These are phyloP conservation scores for Takashimella tepidaria DNA, from an alignment of 1,284 basidiomycete genomes.

Conservation along the genomic window DNA sequence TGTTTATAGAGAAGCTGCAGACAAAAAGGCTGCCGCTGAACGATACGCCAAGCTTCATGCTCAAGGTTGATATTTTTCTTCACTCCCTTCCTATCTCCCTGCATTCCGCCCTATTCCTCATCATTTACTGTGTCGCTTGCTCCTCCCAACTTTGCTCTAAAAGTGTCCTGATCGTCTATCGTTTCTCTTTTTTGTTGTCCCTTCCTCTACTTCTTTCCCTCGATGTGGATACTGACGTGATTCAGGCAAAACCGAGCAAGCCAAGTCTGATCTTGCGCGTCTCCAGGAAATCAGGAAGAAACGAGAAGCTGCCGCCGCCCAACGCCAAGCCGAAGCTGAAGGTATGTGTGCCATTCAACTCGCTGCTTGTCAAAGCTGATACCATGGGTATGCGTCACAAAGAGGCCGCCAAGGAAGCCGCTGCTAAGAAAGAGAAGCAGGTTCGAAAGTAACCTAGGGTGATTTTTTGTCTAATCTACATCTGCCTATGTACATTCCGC, in stretches of 20 bases:
- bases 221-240: neutral
- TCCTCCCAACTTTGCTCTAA: too few species aligned
- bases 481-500: too few species aligned
- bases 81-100: too few species aligned
- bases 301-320: slow-evolving; percentile 75
- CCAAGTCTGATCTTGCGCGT: slow-evolving; percentile 76
- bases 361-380: slow-evolving; percentile 1
- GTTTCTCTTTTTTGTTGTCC: neutral
- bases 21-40: slow-evolving; percentile 81
- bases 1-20: slow-evolving; percentile 67
- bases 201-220: neutral
- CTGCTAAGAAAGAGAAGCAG: slow-evolving; percentile 40
- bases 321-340: slow-evolving; percentile 76
- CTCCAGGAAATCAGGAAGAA: slow-evolving; percentile 79
- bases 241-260: slow-evolving; percentile 60
- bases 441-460: neutral
- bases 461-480: too few species aligned
- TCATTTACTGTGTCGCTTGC: too few species aligned
- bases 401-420: slow-evolving; percentile 44
- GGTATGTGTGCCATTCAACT: slow-evolving; percentile 42
- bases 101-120: too few species aligned
- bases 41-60: slow-evolving; percentile 55
- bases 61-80: slow-evolving; percentile 30
- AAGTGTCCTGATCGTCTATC: too few species aligned
- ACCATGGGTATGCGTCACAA: too few species aligned